Conservation (phyloP, 2,329 filamentous ascomycete species). For the Alternaria sp. region DNA sequence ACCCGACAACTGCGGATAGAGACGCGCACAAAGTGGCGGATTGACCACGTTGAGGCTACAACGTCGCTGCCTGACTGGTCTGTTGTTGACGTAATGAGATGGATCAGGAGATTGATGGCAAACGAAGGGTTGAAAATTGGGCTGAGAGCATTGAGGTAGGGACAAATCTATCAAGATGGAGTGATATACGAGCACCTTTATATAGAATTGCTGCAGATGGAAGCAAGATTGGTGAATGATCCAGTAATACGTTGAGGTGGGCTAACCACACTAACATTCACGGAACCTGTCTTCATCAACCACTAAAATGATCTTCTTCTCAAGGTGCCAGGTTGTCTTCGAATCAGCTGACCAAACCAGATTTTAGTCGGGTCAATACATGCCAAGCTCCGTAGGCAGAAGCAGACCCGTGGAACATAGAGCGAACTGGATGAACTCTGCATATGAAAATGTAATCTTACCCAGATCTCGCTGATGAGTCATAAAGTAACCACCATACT, state of each 20-base stretch:
- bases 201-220: background rate
- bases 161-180: background rate
- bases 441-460: slow-evolving; percentile 3
- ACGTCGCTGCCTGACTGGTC: background rate
- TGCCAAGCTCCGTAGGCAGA: slow-evolving; percentile 7
- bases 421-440: background rate
- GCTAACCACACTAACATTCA: background rate
- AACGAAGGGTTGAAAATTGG: background rate
- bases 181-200: background rate
- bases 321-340: background rate
- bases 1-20: background rate
- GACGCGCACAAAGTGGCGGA: background rate
- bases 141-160: background rate
- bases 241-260: background rate
- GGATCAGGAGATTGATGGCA: background rate
- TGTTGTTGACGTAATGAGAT: slow-evolving; percentile 3
- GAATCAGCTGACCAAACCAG: background rate
- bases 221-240: background rate
- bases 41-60: background rate
- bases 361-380: background rate
- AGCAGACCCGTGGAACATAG: background rate
- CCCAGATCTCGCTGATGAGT: background rate
- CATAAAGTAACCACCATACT: slow-evolving; percentile 10
- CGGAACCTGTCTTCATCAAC: background rate
- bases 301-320: background rate